Percentiles rank a stretch among this genome's conserved stretches.
Conservation (phyloP, 192 early-diverging fungal genomes). For the Rhizophlyctis rosea region DNA sequence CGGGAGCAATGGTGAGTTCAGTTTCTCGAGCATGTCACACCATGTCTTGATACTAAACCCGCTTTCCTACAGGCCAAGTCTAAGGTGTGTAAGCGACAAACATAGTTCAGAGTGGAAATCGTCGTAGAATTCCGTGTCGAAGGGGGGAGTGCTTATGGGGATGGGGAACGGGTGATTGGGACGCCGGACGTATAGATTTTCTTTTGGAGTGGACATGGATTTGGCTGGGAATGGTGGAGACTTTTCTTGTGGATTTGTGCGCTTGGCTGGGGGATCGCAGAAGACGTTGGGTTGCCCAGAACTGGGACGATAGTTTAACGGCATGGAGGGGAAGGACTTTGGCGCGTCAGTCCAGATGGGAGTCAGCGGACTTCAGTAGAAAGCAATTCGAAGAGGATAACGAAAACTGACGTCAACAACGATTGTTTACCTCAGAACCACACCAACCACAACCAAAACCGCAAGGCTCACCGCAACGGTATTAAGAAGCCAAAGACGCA, state of each 20-base stretch:
- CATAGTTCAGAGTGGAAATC: background rate
- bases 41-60: background rate
- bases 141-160: background rate
- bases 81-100: slow-evolving; percentile 30
- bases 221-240: background rate
- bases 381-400: background rate
- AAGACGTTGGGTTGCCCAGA: background rate
- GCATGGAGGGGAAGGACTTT: background rate
- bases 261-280: background rate
- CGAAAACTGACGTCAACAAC: background rate
- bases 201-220: background rate
- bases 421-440: slow-evolving; percentile 69
- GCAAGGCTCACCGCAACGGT: slow-evolving; percentile 99
- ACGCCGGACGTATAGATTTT: background rate
- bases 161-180: background rate
- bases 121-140: background rate
- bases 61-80: slow-evolving; percentile 21
- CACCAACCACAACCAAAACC: slow-evolving; percentile 99
- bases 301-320: background rate
- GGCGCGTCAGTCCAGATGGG: background rate
- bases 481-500: slow-evolving; percentile 95
- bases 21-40: background rate
- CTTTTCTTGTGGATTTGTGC: background rate
- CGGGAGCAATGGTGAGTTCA: slow-evolving; percentile 29
- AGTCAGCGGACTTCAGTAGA: background rate